Conservation (phyloP, 345 rosid species). For the Trapa incisa region DNA sequence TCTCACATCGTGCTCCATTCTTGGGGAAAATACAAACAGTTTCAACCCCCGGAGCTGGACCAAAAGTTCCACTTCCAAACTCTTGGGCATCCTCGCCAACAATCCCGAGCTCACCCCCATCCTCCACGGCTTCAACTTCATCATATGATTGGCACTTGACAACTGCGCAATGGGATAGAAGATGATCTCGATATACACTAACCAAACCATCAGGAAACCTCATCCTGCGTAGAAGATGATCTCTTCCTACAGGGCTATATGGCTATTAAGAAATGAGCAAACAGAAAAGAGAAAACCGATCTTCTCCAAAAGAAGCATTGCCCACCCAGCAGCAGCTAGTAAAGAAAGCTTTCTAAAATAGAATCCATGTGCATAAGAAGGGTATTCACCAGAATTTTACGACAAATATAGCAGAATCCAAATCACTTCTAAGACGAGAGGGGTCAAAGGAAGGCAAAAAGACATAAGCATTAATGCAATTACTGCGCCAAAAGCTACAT, state of each 20-base stretch:
- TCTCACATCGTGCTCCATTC: slow-evolving; percentile 53
- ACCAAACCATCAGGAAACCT: neutral
- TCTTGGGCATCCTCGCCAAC: slow-evolving; percentile 54
- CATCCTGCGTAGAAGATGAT: neutral
- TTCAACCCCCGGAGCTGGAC: slow-evolving; percentile 56
- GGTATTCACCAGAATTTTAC: too few species aligned
- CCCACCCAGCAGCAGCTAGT: too few species aligned
- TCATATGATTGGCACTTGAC: slow-evolving; percentile 58
- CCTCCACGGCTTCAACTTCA: slow-evolving; percentile 40
- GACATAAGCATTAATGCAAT: neutral
- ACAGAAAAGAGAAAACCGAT: too few species aligned
- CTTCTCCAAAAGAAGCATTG: too few species aligned
- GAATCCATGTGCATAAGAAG: too few species aligned
- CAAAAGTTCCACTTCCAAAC: slow-evolving; percentile 31
- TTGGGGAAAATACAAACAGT: slow-evolving; percentile 66
- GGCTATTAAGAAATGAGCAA: too few species aligned
- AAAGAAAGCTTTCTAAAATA: too few species aligned
- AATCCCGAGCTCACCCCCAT: slow-evolving; percentile 49
- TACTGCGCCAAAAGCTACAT: neutral
- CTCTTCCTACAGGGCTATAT: too few species aligned
- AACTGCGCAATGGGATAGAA: slow-evolving; percentile 22
- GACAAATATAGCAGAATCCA: neutral
- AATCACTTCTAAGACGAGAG: neutral
- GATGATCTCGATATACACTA: too few species aligned
- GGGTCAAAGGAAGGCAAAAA: neutral